Conservation (phyloP, 148 eudicot species). For the Nyssa sinensis region DNA sequence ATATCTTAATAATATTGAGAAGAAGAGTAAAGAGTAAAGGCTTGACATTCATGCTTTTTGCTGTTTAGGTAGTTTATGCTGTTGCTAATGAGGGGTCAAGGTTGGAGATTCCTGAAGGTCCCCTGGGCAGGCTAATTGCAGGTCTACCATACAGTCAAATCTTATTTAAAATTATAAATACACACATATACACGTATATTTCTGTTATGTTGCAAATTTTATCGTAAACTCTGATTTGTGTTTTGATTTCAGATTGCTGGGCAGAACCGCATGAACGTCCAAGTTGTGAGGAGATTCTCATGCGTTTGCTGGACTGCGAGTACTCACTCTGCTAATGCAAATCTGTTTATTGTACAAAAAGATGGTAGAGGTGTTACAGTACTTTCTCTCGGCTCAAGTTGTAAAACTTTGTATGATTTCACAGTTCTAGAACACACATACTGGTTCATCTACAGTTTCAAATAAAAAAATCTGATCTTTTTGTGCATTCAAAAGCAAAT, state of each 20-base stretch:
- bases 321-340: conserved; percentile 41
- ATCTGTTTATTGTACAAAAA: neutral
- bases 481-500: neutral
- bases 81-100: conserved; percentile 61
- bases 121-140: conserved; percentile 66
- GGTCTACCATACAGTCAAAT: too few species aligned
- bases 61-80: conserved; percentile 61
- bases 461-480: neutral
- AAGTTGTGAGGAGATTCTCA: conserved; percentile 53
- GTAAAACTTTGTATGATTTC: neutral
- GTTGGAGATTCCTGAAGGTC: conserved; percentile 72
- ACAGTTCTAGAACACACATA: neutral
- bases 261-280: conserved; percentile 71
- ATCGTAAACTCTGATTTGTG: neutral
- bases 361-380: neutral
- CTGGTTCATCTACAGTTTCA: neutral
- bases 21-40: neutral
- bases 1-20: neutral
- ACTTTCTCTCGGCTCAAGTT: neutral
- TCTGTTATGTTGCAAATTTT: neutral
- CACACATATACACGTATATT: neutral
- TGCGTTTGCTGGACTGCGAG: conserved; percentile 66
- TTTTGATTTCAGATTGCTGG: conserved; percentile 61
- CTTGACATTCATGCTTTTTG: neutral
- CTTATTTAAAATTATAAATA: too few species aligned